Base-by-base conservation (phyloP, 2,329 filamentous ascomycete species). In the Eutypella sp. region DNA sequence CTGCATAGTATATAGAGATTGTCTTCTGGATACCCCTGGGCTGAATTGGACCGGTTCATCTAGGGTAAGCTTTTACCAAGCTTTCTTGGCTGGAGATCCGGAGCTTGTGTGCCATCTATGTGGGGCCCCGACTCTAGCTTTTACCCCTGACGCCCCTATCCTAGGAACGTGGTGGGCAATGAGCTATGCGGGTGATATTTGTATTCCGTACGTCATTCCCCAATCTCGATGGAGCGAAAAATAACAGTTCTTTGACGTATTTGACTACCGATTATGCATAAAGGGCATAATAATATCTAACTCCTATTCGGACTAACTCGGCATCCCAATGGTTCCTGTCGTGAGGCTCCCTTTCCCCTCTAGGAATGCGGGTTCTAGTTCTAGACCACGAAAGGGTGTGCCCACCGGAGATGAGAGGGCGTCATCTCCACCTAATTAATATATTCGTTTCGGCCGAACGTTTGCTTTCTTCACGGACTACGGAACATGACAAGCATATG, bases 11-110 rank as follows among this genome's bases (percentile, higher is more conserved):
- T n/a, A n/a, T n/a, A n/a, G 55, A 50, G 25, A 53, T 47, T 40
- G 46, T 38, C 10, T 40, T 11, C 16, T 11, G n/a, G n/a, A n/a
- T n/a, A n/a, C n/a, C 13, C 39, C 44, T 51, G n/a, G 45, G 34
- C 6, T 55, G 50, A 50, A 55, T 55, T 22, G 13, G 10, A 5
- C 10, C 25, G 13, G 7, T n/a, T n/a, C 13, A 15, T 33, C 4
- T 15, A 15, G 25, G 25, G 25, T 39, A 39, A 39, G 36, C 36
- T 39, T 39, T 8, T 5, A 13, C 20, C 11, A 24, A 24, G 36
- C 20, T 22, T 39, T n/a, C 36, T 39, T 39, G 36, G 36, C 36
- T 20, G 36, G 23, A 39, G 15, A 39, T 39, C 36, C 36, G 36
- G 23, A 39, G 36, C 36, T 39, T 39, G 20, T 39, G 3, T 34